A percentile compares a stretch with the other conserved stretches of the same genome.
Conservation (phyloP, 768 basidiomycete species). For the Neoboletus subvelutipes region DNA sequence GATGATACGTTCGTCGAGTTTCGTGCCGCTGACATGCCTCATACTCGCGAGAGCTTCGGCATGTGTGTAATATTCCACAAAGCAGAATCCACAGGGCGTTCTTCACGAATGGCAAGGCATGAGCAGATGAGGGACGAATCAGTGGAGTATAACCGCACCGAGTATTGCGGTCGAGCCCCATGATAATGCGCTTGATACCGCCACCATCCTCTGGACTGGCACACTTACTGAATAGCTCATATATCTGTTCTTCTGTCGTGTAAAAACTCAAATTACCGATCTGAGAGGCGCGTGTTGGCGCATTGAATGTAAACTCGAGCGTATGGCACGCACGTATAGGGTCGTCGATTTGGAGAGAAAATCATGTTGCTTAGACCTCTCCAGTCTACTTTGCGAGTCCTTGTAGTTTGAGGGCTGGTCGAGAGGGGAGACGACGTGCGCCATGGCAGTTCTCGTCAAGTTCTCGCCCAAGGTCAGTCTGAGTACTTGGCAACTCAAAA, state of each 20-base stretch:
- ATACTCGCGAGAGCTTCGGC: conserved; percentile 89
- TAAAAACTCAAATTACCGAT: conserved; percentile 93
- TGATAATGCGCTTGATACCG: conserved; percentile 91
- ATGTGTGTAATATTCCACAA: conserved; percentile 95
- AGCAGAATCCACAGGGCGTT: conserved; percentile 94
- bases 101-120: conserved; percentile 37
- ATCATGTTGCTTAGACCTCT: conserved; percentile 76
- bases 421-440: conserved; percentile 79
- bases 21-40: conserved; percentile 95
- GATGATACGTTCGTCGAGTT: conserved; percentile 97
- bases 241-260: conserved; percentile 95
- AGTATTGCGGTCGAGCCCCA: conserved; percentile 90
- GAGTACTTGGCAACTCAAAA: conserved; percentile 10
- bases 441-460: conserved; percentile 48
- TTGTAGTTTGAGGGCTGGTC: conserved; percentile 98
- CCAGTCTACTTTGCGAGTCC: conserved; percentile 83
- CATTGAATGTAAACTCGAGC: conserved; percentile 18
- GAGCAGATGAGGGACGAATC: conserved; percentile 1
- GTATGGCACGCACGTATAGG: conserved; percentile 68
- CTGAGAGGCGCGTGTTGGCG: conserved; percentile 37
- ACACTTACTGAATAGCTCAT: conserved; percentile 90
- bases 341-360: conserved; percentile 83
- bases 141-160: conserved; percentile 46
- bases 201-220: conserved; percentile 83
- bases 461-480: not conserved